Conservation (phyloP, 2,329 filamentous ascomycete genomes). For the Colletotrichum sp. region DNA sequence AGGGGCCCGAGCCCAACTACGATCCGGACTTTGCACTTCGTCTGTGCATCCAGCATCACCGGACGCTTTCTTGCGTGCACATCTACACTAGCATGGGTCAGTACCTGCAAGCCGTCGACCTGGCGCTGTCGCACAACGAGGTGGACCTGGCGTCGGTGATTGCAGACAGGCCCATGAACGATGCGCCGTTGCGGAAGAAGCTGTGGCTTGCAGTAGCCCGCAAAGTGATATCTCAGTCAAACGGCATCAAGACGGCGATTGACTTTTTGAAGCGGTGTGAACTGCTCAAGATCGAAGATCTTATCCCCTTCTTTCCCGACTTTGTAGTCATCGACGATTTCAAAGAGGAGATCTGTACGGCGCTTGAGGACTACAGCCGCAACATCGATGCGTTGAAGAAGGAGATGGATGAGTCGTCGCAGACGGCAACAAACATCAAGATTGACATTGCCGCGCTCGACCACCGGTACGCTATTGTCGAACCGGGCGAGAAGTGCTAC, state of each 20-base stretch:
- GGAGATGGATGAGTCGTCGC: slow-evolving; percentile 94
- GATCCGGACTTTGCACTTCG: slow-evolving; percentile 96
- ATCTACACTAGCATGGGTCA: slow-evolving; percentile 98
- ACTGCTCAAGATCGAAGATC: slow-evolving; percentile 89
- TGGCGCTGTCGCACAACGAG: slow-evolving; percentile 88
- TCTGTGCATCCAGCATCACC: slow-evolving; percentile 91
- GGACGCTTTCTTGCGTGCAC: slow-evolving; percentile 93
- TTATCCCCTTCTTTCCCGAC: slow-evolving; percentile 98
- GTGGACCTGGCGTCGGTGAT: slow-evolving; percentile 89
- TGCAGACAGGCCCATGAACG: slow-evolving; percentile 82
- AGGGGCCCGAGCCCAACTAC: slow-evolving; percentile 85
- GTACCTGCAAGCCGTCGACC: slow-evolving; percentile 89
- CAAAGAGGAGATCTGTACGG: slow-evolving; percentile 95
- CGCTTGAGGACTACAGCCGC: slow-evolving; percentile 90
- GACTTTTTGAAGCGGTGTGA: slow-evolving; percentile 93
- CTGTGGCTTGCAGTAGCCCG: slow-evolving; percentile 95
- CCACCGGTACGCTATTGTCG: slow-evolving; percentile 91
- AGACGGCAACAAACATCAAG: slow-evolving; percentile 90
- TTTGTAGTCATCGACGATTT: slow-evolving; percentile 99
- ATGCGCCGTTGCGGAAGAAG: slow-evolving; percentile 84
- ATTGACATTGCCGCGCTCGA: slow-evolving; percentile 86
- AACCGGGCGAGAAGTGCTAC: slow-evolving; percentile 94
- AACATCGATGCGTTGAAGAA: slow-evolving; percentile 87
- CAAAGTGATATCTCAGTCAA: slow-evolving; percentile 86
- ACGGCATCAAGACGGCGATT: slow-evolving; percentile 91